phyloP scores from a whole-genome alignment of 1,139 yeast genomes.

The Diutina neorugosa region DNA sequence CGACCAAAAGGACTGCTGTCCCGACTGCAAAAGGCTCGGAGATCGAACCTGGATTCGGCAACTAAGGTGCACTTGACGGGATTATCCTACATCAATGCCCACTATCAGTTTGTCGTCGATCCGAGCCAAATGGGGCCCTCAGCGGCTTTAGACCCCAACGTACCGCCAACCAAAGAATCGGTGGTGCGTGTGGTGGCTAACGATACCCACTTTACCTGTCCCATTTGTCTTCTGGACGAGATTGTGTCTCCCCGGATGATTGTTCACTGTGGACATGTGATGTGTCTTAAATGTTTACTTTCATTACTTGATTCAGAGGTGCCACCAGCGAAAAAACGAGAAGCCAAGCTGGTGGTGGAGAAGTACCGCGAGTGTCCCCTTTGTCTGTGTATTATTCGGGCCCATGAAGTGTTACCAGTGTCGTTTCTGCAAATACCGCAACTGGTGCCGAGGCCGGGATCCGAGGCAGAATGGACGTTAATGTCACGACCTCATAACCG shows the following conservation, averaged over 20 bases:
- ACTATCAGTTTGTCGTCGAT: slow-evolving; percentile 74
- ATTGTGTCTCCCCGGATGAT: slow-evolving; percentile 93
- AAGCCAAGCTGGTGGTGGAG: slow-evolving; percentile 28
- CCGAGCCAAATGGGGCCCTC: slow-evolving; percentile 39
- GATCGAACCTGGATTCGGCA: not conserved
- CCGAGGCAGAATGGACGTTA: slow-evolving; percentile 49
- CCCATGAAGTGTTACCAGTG: slow-evolving; percentile 58
- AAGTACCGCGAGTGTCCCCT: slow-evolving; percentile 74
- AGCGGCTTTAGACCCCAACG: slow-evolving; percentile 63
- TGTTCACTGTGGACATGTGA: slow-evolving; percentile 77
- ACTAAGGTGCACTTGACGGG: slow-evolving; percentile 1
- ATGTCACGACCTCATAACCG: slow-evolving; percentile 60
- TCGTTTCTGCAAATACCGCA: slow-evolving; percentile 39
- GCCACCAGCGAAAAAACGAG: slow-evolving; percentile 24
- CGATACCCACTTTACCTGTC: slow-evolving; percentile 64
- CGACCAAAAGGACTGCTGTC: not conserved
- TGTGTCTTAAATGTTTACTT: slow-evolving; percentile 74
- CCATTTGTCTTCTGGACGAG: slow-evolving; percentile 77
- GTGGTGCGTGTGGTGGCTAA: slow-evolving; percentile 67
- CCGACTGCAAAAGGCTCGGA: not conserved
- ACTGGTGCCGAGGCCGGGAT: slow-evolving; percentile 45
- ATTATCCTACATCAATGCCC: slow-evolving; percentile 46
- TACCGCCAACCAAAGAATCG: slow-evolving; percentile 48
- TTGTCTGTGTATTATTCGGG: slow-evolving; percentile 57
- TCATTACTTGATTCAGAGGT: slow-evolving; percentile 55